Percentiles rank a stretch among this genome's conserved stretches.
These are phyloP conservation scores for Marasmius tenuissimus DNA, from an alignment of 1,284 basidiomycete species.

Conservation along the genomic window DNA sequence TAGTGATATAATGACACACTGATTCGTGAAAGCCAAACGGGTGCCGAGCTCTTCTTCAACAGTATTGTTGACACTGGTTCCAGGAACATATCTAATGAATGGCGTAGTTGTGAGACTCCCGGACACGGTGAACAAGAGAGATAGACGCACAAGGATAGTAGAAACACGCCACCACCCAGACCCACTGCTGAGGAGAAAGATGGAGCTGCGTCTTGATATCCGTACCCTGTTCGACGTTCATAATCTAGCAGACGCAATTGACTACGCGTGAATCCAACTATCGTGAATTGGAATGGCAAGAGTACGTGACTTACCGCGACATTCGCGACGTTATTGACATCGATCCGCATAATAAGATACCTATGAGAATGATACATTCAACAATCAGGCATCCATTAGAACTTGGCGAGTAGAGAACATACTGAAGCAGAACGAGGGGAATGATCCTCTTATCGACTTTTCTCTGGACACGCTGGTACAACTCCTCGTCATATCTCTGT, in stretches of 20 bases:
- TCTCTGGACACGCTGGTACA: slow-evolving; percentile 8
- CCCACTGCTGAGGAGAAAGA: slow-evolving; percentile 19
- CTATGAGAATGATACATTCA: slow-evolving; percentile 9
- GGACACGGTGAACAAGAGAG: background rate
- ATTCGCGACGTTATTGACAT: slow-evolving; percentile 20
- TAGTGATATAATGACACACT: too few species aligned
- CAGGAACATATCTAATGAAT: slow-evolving; percentile 13
- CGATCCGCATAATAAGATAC: slow-evolving; percentile 20
- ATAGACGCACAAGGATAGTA: slow-evolving; percentile 16
- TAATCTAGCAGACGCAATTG: slow-evolving; percentile 4
- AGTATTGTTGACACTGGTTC: slow-evolving; percentile 20
- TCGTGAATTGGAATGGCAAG: background rate
- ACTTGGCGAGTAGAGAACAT: background rate
- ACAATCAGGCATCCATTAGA: background rate
- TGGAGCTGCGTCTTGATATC: slow-evolving; percentile 18
- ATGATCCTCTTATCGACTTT: slow-evolving; percentile 14
- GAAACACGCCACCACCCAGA: slow-evolving; percentile 21
- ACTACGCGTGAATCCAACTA: background rate
- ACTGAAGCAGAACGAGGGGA: slow-evolving; percentile 13
- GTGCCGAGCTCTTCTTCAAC: slow-evolving; percentile 15
- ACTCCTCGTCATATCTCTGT: slow-evolving; percentile 3
- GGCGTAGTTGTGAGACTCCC: background rate
- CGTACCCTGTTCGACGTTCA: slow-evolving; percentile 19
- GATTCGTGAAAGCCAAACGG: slow-evolving; percentile 6
- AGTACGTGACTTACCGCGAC: slow-evolving; percentile 5